These are phyloP conservation scores for Cladophialophora yegresii DNA, from an alignment of 2,329 filamentous ascomycete genomes.

Conservation along the genomic window DNA sequence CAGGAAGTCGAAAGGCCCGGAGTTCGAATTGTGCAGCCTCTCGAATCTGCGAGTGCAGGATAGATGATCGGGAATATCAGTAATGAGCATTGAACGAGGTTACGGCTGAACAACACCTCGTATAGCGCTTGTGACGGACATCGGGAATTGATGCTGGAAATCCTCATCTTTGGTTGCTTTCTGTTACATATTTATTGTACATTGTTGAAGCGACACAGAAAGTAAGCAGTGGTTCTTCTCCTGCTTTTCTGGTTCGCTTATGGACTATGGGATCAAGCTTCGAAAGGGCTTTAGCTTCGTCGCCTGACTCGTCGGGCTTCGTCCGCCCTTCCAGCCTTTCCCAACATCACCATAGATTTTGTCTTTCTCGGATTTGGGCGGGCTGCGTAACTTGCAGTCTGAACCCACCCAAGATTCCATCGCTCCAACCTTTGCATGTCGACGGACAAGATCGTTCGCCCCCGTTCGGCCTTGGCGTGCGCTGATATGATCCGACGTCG, in stretches of 20 bases:
- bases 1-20: not conserved
- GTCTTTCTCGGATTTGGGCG: not conserved
- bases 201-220: not conserved
- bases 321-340: not conserved
- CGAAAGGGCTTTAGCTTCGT: not conserved
- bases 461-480: not conserved
- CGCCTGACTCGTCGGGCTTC: not conserved
- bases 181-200: not conserved
- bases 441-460: not conserved
- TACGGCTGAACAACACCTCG: not conserved
- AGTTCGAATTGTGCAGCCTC: not conserved
- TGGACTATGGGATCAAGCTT: not conserved
- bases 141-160: not conserved
- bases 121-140: not conserved
- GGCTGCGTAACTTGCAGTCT: not conserved
- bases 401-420: not conserved
- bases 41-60: not conserved
- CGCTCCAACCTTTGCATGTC: not conserved
- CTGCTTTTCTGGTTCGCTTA: not conserved
- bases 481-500: not conserved
- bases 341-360: not conserved
- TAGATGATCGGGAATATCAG: not conserved
- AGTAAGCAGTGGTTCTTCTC: not conserved
- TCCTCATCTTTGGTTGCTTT: not conserved
- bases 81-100: not conserved